phyloP scores from a whole-genome alignment of 2,329 filamentous ascomycete species.

The Cercospora janseana region DNA sequence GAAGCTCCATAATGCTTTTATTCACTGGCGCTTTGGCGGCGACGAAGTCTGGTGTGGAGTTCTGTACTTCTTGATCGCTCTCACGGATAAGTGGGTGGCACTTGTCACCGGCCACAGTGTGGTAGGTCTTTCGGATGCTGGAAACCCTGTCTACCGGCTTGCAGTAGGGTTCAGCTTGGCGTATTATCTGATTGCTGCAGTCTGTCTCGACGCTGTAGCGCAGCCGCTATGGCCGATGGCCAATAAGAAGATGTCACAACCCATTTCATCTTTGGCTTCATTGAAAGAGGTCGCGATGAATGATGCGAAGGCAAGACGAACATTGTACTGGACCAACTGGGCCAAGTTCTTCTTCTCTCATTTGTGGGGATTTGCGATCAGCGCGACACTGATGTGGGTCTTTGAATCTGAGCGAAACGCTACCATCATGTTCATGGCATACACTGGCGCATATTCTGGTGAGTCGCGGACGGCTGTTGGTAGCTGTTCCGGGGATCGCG shows the following conservation, averaged over 20 bases:
- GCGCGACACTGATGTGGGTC: constrained; percentile 52
- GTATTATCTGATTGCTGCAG: constrained; percentile 58
- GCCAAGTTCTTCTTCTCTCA: constrained; percentile 52
- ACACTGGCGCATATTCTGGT: constrained; percentile 51
- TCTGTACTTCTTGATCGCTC: constrained; percentile 55
- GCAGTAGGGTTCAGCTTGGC: constrained; percentile 56
- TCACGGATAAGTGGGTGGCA: constrained; percentile 56
- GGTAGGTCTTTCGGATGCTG: constrained; percentile 39
- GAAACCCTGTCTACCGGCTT: constrained; percentile 44
- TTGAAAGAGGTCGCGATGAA: constrained; percentile 48
- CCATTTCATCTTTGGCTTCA: constrained; percentile 22
- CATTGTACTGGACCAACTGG: constrained; percentile 53
- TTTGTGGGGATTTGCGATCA: constrained; percentile 53
- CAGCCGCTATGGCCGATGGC: constrained; percentile 23
- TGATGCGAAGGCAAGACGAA: constrained; percentile 48
- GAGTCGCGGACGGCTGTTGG: too few relatives aligned
- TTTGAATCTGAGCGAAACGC: constrained; percentile 47
- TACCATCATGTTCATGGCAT: constrained; percentile 52
- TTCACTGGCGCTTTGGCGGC: constrained; percentile 58
- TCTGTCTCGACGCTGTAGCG: constrained; percentile 54
- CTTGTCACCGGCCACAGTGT: constrained; percentile 46
- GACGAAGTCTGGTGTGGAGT: constrained; percentile 56
- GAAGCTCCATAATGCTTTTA: constrained; percentile 56
- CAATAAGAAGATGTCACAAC: constrained; percentile 25
- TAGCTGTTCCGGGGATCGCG: too few relatives aligned